Conservation (phyloP, 2,329 filamentous ascomycete genomes). For the Fusarium udum region DNA sequence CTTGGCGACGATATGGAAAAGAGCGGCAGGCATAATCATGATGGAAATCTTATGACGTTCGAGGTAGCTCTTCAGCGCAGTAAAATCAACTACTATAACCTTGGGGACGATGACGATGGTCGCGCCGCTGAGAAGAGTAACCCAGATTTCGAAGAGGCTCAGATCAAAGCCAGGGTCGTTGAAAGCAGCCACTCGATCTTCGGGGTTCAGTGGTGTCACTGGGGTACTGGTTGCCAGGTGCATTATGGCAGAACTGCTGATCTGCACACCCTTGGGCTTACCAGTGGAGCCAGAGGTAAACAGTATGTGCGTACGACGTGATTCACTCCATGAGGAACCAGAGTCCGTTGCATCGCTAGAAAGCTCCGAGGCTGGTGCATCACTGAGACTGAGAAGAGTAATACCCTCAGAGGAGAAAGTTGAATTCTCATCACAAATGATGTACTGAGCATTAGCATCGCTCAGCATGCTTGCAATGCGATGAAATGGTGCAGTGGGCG, state of each 20-base stretch:
- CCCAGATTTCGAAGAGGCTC: slow-evolving; percentile 1
- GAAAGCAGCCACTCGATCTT: neutral
- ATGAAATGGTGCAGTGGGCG: neutral
- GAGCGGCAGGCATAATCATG: neutral
- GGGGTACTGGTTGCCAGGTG: neutral
- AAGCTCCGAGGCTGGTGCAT: neutral
- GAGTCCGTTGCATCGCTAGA: accelerated
- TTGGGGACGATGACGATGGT: neutral
- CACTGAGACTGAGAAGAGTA: neutral
- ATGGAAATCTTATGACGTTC: neutral
- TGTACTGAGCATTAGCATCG: neutral
- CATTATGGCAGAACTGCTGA: neutral
- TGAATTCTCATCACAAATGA: neutral
- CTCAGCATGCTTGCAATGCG: neutral
- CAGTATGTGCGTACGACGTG: neutral
- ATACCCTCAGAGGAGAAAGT: neutral
- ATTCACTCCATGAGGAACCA: neutral
- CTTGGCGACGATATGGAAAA: neutral
- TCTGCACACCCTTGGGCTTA: neutral
- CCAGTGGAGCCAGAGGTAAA: slow-evolving; percentile 1
- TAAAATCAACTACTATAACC: neutral
- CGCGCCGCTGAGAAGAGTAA: neutral
- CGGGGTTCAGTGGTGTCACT: neutral
- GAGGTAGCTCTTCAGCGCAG: neutral
- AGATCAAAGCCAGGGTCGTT: neutral